Conservation (phyloP, 2,329 filamentous ascomycete genomes). For the Xylaria arbuscula region DNA sequence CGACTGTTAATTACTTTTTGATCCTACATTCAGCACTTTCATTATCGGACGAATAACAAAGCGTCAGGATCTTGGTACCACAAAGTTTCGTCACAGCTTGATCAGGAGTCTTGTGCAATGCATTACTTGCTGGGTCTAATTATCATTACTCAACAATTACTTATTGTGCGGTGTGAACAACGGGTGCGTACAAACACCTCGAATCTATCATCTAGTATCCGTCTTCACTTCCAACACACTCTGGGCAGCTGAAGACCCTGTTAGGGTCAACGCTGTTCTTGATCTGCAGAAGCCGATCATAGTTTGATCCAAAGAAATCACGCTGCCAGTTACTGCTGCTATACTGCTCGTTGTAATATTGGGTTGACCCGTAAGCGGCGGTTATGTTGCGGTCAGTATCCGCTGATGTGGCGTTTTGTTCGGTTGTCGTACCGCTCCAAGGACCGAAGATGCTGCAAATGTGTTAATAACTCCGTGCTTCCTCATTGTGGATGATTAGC, state of each 20-base stretch:
- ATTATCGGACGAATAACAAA: too few species aligned
- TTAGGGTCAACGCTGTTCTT: conserved; percentile 25
- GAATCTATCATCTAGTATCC: conserved; percentile 16
- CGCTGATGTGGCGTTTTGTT: background rate
- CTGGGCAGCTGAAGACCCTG: conserved; percentile 18
- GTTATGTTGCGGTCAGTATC: background rate
- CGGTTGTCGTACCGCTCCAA: background rate
- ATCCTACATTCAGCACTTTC: too few species aligned
- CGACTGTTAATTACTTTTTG: too few species aligned
- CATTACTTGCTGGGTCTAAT: too few species aligned
- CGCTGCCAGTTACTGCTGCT: conserved; percentile 10
- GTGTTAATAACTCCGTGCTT: background rate
- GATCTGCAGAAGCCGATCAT: conserved; percentile 16
- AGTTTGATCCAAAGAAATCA: conserved; percentile 25
- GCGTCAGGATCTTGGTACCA: too few species aligned
- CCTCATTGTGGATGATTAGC: background rate
- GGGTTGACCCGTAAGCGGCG: background rate
- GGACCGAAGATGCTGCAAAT: background rate
- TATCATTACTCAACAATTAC: too few species aligned
- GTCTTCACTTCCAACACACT: conserved; percentile 26
- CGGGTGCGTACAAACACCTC: background rate
- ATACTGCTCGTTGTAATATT: conserved; percentile 24
- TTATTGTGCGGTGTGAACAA: too few species aligned
- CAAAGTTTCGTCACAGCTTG: too few species aligned
- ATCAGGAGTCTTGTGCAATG: too few species aligned